Percentiles rank a stretch among this genome's conserved stretches.
Conservation (phyloP, 2,329 filamentous ascomycete genomes). For the Arthrobotrys megalospora region DNA sequence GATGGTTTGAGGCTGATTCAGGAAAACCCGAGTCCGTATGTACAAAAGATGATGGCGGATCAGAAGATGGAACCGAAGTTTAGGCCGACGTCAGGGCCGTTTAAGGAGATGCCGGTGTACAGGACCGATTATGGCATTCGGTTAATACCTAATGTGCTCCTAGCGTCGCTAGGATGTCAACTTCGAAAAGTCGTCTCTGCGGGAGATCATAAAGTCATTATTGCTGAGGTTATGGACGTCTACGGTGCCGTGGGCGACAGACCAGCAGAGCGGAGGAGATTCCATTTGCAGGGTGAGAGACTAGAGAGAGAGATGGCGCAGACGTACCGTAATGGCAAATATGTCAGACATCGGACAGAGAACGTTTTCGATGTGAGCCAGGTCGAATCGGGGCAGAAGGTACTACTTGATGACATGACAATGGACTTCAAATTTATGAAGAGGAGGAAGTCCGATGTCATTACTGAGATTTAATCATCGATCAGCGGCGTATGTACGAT, state of each 20-base stretch:
- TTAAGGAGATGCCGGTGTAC: conserved; percentile 53
- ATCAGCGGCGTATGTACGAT: conserved; percentile 25
- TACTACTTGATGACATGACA: conserved; percentile 43
- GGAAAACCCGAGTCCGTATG: conserved; percentile 3
- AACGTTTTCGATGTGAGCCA: conserved; percentile 55
- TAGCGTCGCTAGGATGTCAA: conserved; percentile 48
- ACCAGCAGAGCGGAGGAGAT: conserved; percentile 44
- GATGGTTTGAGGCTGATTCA: conserved; percentile 23
- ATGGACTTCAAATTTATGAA: conserved; percentile 54
- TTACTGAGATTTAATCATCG: conserved; percentile 41
- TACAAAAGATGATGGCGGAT: conserved; percentile 18
- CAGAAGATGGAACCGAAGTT: conserved; percentile 48
- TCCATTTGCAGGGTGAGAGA: conserved; percentile 49
- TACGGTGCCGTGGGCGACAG: conserved; percentile 56
- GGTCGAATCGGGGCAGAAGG: conserved; percentile 39
- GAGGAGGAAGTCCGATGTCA: conserved; percentile 36
- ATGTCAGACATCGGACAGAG: conserved; percentile 53
- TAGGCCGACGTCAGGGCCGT: conserved; percentile 38
- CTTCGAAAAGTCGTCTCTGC: conserved; percentile 45
- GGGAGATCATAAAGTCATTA: conserved; percentile 50
- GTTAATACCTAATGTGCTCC: conserved; percentile 49
- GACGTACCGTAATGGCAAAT: conserved; percentile 59
- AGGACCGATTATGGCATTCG: conserved; percentile 48
- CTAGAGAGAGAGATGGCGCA: conserved; percentile 57
- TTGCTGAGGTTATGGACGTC: conserved; percentile 56